Percentiles rank a stretch among this genome's conserved stretches.
Evolutionary conservation across 2,329 filamentous ascomycete genomes (phyloP).

Genomic region (Penicillium nordicum): DNA sequence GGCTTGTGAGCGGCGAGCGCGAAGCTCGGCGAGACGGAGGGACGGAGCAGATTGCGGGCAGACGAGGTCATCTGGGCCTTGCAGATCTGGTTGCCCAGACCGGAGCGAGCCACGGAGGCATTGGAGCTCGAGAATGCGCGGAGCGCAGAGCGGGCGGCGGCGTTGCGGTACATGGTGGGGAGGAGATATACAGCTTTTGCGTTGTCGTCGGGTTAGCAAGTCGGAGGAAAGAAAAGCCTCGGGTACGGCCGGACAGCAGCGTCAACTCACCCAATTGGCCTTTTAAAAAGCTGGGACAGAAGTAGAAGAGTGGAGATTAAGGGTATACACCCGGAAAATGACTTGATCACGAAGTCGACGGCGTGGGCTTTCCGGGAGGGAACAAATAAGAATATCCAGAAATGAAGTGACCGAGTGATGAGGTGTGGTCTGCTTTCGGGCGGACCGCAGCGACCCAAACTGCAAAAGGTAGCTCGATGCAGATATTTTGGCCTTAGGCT

Average conservation of each 20-base stretch:
- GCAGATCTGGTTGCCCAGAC: slow-evolving; percentile 41
- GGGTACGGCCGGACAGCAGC: slow-evolving; percentile 24
- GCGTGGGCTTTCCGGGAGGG: slow-evolving; percentile 31
- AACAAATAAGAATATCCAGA: slow-evolving; percentile 32
- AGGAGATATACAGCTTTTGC: slow-evolving; percentile 31
- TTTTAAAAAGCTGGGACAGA: slow-evolving; percentile 16
- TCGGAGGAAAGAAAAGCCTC: slow-evolving; percentile 30
- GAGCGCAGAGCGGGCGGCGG: slow-evolving; percentile 45
- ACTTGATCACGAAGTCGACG: slow-evolving; percentile 35
- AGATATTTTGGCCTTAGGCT: neutral
- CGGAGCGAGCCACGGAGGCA: slow-evolving; percentile 41
- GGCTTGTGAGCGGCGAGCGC: slow-evolving; percentile 46
- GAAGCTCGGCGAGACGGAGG: slow-evolving; percentile 37
- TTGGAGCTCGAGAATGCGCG: slow-evolving; percentile 45
- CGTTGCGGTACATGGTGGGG: slow-evolving; percentile 45
- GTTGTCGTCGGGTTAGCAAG: slow-evolving; percentile 30
- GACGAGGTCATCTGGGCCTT: slow-evolving; percentile 46
- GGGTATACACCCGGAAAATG: slow-evolving; percentile 31
- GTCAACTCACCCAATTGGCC: slow-evolving; percentile 35
- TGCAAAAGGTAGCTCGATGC: slow-evolving; percentile 17
- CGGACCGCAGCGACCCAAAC: slow-evolving; percentile 25
- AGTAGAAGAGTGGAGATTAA: slow-evolving; percentile 28
- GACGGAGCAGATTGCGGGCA: slow-evolving; percentile 37
- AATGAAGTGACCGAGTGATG: slow-evolving; percentile 35
- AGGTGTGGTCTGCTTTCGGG: slow-evolving; percentile 30